Evolutionary conservation across 805 yeast genomes (phyloP).

Genomic region (Blastobotrys chiropterorum): DNA sequence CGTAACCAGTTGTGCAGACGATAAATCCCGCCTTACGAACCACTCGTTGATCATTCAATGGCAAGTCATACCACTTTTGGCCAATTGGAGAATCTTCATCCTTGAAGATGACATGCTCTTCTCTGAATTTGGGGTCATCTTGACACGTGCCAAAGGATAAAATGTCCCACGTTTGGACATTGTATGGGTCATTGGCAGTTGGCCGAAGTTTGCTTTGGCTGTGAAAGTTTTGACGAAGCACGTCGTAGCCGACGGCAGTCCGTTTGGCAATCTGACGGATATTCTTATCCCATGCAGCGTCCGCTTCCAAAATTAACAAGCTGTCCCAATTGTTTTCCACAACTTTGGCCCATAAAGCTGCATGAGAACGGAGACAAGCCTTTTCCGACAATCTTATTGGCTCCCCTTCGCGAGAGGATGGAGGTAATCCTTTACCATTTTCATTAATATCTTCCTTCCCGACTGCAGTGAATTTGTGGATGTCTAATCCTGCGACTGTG

Average conservation of each 20-base stretch:
- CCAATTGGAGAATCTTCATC: conserved; percentile 11
- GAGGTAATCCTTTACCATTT: neutral
- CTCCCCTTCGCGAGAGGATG: conserved; percentile 3
- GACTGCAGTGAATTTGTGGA: conserved; percentile 5
- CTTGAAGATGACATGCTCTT: neutral
- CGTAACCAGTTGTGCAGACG: conserved; percentile 14
- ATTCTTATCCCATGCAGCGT: conserved; percentile 17
- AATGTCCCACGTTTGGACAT: conserved; percentile 13
- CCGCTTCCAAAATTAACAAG: conserved; percentile 13
- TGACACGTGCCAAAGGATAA: conserved; percentile 12
- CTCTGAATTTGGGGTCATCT: conserved; percentile 1
- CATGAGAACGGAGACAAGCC: conserved; percentile 15
- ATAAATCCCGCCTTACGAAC: conserved; percentile 10
- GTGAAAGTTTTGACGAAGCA: neutral
- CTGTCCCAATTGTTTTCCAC: conserved; percentile 10
- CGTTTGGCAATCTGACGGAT: conserved; percentile 2
- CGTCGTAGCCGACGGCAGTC: neutral
- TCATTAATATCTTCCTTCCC: neutral
- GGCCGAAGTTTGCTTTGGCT: neutral
- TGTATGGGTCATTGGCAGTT: conserved; percentile 13
- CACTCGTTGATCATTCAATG: conserved; percentile 8
- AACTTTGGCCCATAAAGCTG: conserved; percentile 12
- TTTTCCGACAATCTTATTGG: conserved; percentile 2
- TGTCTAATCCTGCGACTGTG: conserved; percentile 6
- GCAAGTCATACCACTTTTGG: conserved; percentile 1